These are phyloP conservation scores for Trichomonas gallinae DNA, from an alignment of 208 protist species.

Conservation along the genomic window DNA sequence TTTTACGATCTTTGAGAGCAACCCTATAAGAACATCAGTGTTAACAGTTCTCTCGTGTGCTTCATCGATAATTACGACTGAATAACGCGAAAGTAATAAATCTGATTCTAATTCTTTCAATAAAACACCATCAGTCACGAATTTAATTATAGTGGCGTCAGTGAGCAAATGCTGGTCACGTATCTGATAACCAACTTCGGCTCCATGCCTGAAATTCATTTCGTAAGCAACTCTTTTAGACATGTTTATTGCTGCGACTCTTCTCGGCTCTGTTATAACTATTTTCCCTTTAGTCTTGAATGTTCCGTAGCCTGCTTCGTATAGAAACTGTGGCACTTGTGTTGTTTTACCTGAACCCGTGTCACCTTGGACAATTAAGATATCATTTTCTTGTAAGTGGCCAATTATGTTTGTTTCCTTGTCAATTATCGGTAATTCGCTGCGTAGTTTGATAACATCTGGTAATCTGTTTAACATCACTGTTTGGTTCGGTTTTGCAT, in stretches of 20 bases:
- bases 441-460: slow-evolving; percentile 39
- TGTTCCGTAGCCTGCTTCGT: slow-evolving; percentile 55
- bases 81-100: slow-evolving; percentile 57
- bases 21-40: slow-evolving; percentile 86
- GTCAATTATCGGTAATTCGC: slow-evolving; percentile 53
- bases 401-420: slow-evolving; percentile 66
- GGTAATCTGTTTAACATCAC: slow-evolving; percentile 35
- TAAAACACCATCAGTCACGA: slow-evolving; percentile 29
- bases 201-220: slow-evolving; percentile 23
- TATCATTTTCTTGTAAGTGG: slow-evolving; percentile 48
- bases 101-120: slow-evolving; percentile 56
- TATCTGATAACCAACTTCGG: slow-evolving; percentile 54
- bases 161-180: slow-evolving; percentile 13
- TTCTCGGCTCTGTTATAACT: slow-evolving; percentile 66
- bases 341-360: slow-evolving; percentile 61
- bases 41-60: slow-evolving; percentile 67
- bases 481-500: background rate
- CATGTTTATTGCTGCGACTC: slow-evolving; percentile 67
- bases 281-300: slow-evolving; percentile 48
- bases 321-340: slow-evolving; percentile 66
- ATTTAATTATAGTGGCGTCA: slow-evolving; percentile 28
- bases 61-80: slow-evolving; percentile 71
- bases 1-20: slow-evolving; percentile 87
- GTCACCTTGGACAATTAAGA: slow-evolving; percentile 60
- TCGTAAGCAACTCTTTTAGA: slow-evolving; percentile 58